phyloP scores from a whole-genome alignment of 352 stramenopile genomes.

The Globisporangium irregulare region DNA sequence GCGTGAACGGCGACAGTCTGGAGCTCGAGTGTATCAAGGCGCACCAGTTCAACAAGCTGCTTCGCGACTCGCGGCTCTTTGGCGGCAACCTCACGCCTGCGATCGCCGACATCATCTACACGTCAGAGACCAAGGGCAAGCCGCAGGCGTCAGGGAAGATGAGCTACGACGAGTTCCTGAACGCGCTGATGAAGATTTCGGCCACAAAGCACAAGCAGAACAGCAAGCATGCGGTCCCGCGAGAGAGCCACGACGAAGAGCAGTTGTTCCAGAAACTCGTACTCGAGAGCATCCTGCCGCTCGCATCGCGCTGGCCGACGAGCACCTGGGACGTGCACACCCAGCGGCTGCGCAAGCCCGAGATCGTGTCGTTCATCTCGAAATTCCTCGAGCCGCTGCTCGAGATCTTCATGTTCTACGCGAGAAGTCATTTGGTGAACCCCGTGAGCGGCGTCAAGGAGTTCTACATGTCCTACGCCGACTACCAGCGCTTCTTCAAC shows the following conservation, averaged over 20 bases:
- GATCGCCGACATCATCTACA: slow-evolving; percentile 81
- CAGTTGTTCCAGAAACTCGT: slow-evolving; percentile 54
- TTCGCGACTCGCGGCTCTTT: slow-evolving; percentile 62
- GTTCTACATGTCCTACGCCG: slow-evolving; percentile 64
- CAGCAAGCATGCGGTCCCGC: slow-evolving; percentile 26
- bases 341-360: slow-evolving; percentile 34
- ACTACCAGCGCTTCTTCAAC: slow-evolving; percentile 75
- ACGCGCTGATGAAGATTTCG: slow-evolving; percentile 71
- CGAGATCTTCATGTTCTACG: slow-evolving; percentile 81
- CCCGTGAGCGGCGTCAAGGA: slow-evolving; percentile 38
- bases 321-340: slow-evolving; percentile 52
- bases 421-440: slow-evolving; percentile 49
- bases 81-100: slow-evolving; percentile 48
- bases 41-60: slow-evolving; percentile 71
- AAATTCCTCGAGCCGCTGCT: slow-evolving; percentile 66
- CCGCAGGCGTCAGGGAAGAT: slow-evolving; percentile 56
- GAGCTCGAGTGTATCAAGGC: slow-evolving; percentile 68
- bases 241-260: slow-evolving; percentile 47
- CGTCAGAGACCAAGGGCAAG: slow-evolving; percentile 71
- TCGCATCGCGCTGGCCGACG: slow-evolving; percentile 54
- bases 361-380: slow-evolving; percentile 58
- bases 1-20: slow-evolving; percentile 68
- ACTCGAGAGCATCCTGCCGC: slow-evolving; percentile 54
- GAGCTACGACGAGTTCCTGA: slow-evolving; percentile 78
- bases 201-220: slow-evolving; percentile 26